Base-by-base conservation (phyloP, 192 early-diverging fungal genomes). In the Coemansia sp. region DNA sequence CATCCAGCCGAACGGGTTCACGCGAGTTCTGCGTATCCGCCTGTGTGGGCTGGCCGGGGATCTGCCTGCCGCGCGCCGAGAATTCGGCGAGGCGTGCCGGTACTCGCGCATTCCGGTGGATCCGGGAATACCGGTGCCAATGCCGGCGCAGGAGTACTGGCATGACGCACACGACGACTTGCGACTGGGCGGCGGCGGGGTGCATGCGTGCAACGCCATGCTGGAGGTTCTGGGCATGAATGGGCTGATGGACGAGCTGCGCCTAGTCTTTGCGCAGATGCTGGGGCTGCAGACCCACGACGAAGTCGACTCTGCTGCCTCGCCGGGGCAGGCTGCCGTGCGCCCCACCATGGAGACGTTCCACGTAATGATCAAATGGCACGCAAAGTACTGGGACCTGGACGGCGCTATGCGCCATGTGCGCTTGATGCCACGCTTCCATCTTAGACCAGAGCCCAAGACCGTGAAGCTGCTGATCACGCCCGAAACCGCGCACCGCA, bases 321-420 rank as follows among this genome's bases (percentile, higher is more conserved):
- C n/a, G n/a, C n/a, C n/a, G n/a, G 3, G 12, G 38, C 5, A 22
- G 10, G 10, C 14, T 0, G 30, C 31, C 10, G 7, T 41, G 11
- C 22, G 29, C 10, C 56, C 56, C 14, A 39, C 37, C 36, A 34
- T 31, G 3, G 2, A 43, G 27, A 60, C 61, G 11, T 72, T 72
- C 53, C 56, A 64, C 26, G n/a, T 13, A 13, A 10, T 72, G 42
- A 52, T 64, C 3, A 44, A 47, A 5, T 72, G 68, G 68, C 61
- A 55, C n/a, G 56, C 68, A 3, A 14, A 22, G 50, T 72, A 72
- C 53, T 72, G 68, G 68, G 68, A 72, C 27, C 29, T 72, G 7
- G 52, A 49, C 1, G 19, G 23, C 0, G 59, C 54, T 8, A 30
- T 40, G 11, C 10, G 36, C 18, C 54, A 46, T 32, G 21, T 54